phyloP scores from a whole-genome alignment of 2,329 filamentous ascomycete genomes.

The Coniochaeta ligniaria region DNA sequence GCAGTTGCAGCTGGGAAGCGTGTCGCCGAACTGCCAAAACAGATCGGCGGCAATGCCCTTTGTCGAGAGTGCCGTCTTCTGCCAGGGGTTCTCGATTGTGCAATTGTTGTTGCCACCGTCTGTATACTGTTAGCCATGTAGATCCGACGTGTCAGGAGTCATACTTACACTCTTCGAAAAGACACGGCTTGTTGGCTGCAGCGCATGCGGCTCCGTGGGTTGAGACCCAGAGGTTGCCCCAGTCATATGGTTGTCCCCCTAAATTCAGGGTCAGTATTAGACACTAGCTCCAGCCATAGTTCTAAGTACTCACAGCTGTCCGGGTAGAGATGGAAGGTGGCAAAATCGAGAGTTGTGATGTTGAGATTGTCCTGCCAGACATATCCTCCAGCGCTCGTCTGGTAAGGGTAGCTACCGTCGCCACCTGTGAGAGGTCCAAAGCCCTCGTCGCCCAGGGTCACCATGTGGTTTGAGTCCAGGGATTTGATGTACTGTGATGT shows the following conservation, averaged over 20 bases:
- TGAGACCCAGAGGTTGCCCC: constrained; percentile 10
- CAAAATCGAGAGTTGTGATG: constrained; percentile 47
- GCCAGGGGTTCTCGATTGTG: constrained; percentile 12
- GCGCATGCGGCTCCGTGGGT: constrained; percentile 10
- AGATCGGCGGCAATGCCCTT: constrained; percentile 10
- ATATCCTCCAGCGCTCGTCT: constrained; percentile 35
- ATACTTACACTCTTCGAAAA: constrained; percentile 11
- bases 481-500: constrained; percentile 57
- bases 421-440: constrained; percentile 32
- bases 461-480: constrained; percentile 36
- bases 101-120: constrained; percentile 7
- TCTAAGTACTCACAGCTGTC: constrained; percentile 9
- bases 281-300: background rate
- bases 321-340: constrained; percentile 43
- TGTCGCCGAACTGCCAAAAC: constrained; percentile 14
- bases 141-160: background rate
- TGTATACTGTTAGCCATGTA: background rate
- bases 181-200: constrained; percentile 10
- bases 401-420: constrained; percentile 46
- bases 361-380: constrained; percentile 44
- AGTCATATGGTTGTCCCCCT: constrained; percentile 9
- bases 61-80: constrained; percentile 9
- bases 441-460: constrained; percentile 53
- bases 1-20: constrained; percentile 7
- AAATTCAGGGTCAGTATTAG: background rate